Evolutionary conservation across 306 rosid genomes (phyloP), one percentile per base, ranked within the genome.

Genomic region (Glycyrrhiza uralensis): DNA sequence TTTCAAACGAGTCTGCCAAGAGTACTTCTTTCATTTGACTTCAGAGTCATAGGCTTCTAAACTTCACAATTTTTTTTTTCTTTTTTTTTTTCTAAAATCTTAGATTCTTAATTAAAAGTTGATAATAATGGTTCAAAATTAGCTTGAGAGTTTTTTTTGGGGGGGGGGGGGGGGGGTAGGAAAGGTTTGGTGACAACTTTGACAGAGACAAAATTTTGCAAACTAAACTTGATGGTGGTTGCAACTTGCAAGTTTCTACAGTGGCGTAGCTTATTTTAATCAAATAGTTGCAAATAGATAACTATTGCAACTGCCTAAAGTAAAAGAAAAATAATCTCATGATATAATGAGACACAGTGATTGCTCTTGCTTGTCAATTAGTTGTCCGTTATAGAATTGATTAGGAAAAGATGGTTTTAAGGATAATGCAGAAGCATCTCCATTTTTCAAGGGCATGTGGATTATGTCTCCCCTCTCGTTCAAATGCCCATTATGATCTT

Each of bases 391-490:
- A 54, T 14, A 62, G 46, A 62, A 69, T 80, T 56, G 66, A 71
- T 66, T 41, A 41, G 15, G 81, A 83, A 86, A 74, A 72, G 72
- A 83, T 60, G 76, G 78, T 77, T 76, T 76, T 54, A 46, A 78
- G 61, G 65, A 69, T 44, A 57, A 78, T 76, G 62, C 81, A 85
- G 76, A 47, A 67, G 87, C 78, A 83, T 79, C 86, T 80, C 73
- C 61, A 67, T 69, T 71, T 81, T 88, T 86, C 95, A 91, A 88
- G 78, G 81, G 82, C 90, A 83, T 62, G 66, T 78, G 83, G 84
- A 90, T 80, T 85, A 85, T 83, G 95, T 88, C 86, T 83, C 85
- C 92, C 92, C 75, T 69, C 76, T 67, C 58, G 35, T 78, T 84
- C 82, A 83, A 83, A 82, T 76, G 51, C 62, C 24, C 56, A 78